Evolutionary conservation across 192 early-diverging fungal species (phyloP).

Genomic region (Funneliformis geosporum): DNA sequence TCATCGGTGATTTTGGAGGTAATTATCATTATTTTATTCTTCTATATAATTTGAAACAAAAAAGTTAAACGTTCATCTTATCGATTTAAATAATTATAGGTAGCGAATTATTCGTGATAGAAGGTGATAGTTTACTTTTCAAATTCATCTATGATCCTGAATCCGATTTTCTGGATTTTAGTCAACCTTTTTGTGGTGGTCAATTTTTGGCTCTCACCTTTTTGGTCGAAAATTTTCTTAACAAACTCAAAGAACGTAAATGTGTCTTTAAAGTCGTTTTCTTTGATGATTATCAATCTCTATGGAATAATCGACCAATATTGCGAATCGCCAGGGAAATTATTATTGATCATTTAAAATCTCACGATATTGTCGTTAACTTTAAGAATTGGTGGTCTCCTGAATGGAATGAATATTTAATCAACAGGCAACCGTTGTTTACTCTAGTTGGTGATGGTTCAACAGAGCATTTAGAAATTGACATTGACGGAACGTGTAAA

Average conservation of each 20-base stretch:
- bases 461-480: slow-evolving; percentile 23
- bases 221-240: slow-evolving; percentile 37
- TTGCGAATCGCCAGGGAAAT: slow-evolving; percentile 20
- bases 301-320: slow-evolving; percentile 33
- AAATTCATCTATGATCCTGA: slow-evolving; percentile 24
- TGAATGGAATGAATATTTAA: slow-evolving; percentile 29
- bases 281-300: slow-evolving; percentile 37
- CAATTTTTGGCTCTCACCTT: slow-evolving; percentile 36
- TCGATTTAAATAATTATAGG: not conserved
- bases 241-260: slow-evolving; percentile 31
- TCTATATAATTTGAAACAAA: too few species aligned
- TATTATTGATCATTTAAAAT: slow-evolving; percentile 24
- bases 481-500: not conserved
- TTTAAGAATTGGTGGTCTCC: slow-evolving; percentile 33
- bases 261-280: slow-evolving; percentile 42
- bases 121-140: slow-evolving; percentile 42
- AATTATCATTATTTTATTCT: not conserved
- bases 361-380: slow-evolving; percentile 1
- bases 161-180: slow-evolving; percentile 14
- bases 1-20: slow-evolving; percentile 50
- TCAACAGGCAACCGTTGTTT: slow-evolving; percentile 23
- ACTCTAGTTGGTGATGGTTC: slow-evolving; percentile 35
- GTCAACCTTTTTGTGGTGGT: slow-evolving; percentile 17
- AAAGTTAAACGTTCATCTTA: too few species aligned
- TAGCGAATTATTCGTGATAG: slow-evolving; percentile 44